Conservation (phyloP, 148 eudicot genomes). For the Chenopodium album region DNA sequence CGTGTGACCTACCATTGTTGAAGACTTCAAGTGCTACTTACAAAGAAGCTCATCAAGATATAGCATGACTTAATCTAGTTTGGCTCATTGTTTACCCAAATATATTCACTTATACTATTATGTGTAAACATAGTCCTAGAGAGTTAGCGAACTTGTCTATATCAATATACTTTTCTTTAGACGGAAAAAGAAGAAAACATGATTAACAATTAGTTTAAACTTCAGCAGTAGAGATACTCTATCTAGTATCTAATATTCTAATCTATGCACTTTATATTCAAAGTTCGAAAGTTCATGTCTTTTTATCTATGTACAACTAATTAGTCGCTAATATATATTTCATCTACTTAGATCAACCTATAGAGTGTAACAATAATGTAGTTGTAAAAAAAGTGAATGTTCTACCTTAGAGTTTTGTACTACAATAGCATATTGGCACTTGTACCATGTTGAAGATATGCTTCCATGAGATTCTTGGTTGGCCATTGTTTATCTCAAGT, state of each 20-base stretch:
- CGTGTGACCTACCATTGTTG: neutral
- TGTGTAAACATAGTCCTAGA: too few species aligned
- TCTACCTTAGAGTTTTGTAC: neutral
- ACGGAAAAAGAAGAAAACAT: too few species aligned
- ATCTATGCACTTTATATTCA: too few species aligned
- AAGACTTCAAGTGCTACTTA: conserved; percentile 1
- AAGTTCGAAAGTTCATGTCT: too few species aligned
- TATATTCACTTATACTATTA: neutral
- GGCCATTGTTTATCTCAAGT: neutral
- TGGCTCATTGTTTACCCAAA: neutral
- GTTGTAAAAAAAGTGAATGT: neutral
- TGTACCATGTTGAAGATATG: conserved; percentile 3
- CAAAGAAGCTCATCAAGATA: neutral
- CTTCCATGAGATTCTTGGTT: neutral
- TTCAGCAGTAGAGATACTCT: too few species aligned
- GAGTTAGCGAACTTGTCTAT: neutral
- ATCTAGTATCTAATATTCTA: neutral
- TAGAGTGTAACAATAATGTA: too few species aligned
- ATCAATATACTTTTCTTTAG: too few species aligned
- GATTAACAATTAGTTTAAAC: too few species aligned
- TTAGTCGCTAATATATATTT: too few species aligned
- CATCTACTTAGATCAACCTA: too few species aligned
- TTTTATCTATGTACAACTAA: too few species aligned
- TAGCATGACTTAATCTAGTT: neutral
- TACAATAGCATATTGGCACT: neutral